Evolutionary conservation across 2,329 filamentous ascomycete genomes (phyloP), one percentile per base, ranked within the genome.

Genomic region (Verruconis gallopava): DNA sequence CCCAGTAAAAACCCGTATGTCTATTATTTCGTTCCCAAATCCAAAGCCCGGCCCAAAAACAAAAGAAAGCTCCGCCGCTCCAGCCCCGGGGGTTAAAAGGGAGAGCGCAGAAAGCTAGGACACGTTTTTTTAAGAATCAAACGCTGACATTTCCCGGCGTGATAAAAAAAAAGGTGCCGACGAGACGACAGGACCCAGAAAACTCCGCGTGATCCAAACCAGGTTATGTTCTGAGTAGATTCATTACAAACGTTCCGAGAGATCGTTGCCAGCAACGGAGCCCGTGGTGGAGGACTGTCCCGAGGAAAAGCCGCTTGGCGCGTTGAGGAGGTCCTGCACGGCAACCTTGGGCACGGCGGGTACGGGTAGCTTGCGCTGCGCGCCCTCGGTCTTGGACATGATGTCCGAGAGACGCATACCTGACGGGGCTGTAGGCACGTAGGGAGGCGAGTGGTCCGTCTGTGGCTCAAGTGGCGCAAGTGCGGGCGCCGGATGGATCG

Each of bases 401-500:
- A 96, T 96, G 59, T 96, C 89, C 45, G 79, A 83, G 52, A 96
- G 79, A 30, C 85, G 82, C 44, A 93, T 75, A 32, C 86, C 86
- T 43, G 70, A 74, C 22, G 53, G 54, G 28, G 69, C 66, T 40
- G 58, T 64, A n/a, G 70, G 70, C 42, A 71, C 67, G 55, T 73
- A 75, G 6, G 72, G 71, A 49, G 71, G 70, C 49, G 73, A 72
- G 22, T 69, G 69, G 46, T 77, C 73, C 11, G 75, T 68, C 41
- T 73, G 69, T 0, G 75, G 75, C 56, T 84, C 79, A 73, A 84
- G 81, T 2, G 79, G 79, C 9, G 79, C 77, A 37, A 83, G 67
- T 2, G 78, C 76, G 3, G 79, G 79, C 3, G 72, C 71, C 50
- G 80, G 74, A 50, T 77, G 72, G 14, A 84, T 64, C 21, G 75